phyloP scores from a whole-genome alignment of 2,329 filamentous ascomycete genomes.

The Zymoseptoria passerinii region DNA sequence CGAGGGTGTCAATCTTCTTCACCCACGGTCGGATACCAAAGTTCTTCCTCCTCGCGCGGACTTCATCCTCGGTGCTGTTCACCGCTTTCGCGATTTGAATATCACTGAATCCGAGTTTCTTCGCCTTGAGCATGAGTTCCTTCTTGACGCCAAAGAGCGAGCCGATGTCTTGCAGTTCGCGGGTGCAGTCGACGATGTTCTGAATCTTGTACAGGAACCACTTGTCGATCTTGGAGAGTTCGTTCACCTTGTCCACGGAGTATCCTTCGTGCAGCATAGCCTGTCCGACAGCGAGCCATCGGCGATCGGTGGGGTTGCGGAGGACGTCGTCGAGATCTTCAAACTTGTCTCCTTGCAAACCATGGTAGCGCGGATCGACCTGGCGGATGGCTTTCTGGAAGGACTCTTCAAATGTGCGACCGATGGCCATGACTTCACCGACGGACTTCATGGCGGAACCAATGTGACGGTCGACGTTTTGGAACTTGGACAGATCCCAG shows the following conservation, averaged over 20 bases:
- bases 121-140: slow-evolving; percentile 80
- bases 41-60: slow-evolving; percentile 72
- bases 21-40: slow-evolving; percentile 93
- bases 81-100: slow-evolving; percentile 86
- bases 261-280: slow-evolving; percentile 97
- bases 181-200: slow-evolving; percentile 88
- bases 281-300: slow-evolving; percentile 95
- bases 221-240: slow-evolving; percentile 96
- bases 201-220: slow-evolving; percentile 99
- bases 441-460: slow-evolving; percentile 99
- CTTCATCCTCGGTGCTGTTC: slow-evolving; percentile 78
- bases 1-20: slow-evolving; percentile 96
- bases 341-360: slow-evolving; percentile 93
- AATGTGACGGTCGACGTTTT: slow-evolving; percentile 95
- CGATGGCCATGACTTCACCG: slow-evolving; percentile 98
- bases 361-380: slow-evolving; percentile 84
- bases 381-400: slow-evolving; percentile 98
- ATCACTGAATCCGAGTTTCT: slow-evolving; percentile 97
- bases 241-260: slow-evolving; percentile 81
- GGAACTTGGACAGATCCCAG: slow-evolving; percentile 98
- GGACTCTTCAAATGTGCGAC: slow-evolving; percentile 95
- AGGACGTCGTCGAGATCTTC: slow-evolving; percentile 76
- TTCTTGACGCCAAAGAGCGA: slow-evolving; percentile 77
- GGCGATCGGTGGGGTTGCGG: slow-evolving; percentile 85
- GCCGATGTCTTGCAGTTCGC: slow-evolving; percentile 75